These are phyloP conservation scores for Sisymbrium irio DNA, from an alignment of 345 rosid genomes.

Conservation along the genomic window DNA sequence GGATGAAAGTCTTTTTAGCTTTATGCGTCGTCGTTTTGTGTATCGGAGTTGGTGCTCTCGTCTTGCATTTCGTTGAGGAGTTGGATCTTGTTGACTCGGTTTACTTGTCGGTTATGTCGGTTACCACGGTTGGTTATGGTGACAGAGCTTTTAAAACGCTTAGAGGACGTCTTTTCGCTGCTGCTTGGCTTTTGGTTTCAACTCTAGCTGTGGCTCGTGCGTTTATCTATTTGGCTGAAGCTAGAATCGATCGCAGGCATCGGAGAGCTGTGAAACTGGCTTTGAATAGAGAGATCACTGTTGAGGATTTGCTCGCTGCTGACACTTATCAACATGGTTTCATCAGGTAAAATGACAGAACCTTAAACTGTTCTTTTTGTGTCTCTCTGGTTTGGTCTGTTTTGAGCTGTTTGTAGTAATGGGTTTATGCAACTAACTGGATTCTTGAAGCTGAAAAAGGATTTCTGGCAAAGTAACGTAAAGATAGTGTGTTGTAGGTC, in stretches of 20 bases:
- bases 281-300: slow-evolving; percentile 59
- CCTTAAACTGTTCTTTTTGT: too few species aligned
- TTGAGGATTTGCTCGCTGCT: slow-evolving; percentile 64
- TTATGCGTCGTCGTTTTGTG: slow-evolving; percentile 64
- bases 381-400: background rate
- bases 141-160: slow-evolving; percentile 64
- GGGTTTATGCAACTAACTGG: background rate
- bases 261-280: slow-evolving; percentile 61
- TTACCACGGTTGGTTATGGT: slow-evolving; percentile 75
- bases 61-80: slow-evolving; percentile 54
- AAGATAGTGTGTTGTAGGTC: slow-evolving; percentile 3
- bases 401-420: background rate
- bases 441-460: background rate
- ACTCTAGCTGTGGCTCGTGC: slow-evolving; percentile 77
- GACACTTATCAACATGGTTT: slow-evolving; percentile 65
- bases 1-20: slow-evolving; percentile 70
- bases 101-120: slow-evolving; percentile 79
- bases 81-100: slow-evolving; percentile 58
- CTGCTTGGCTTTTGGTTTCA: slow-evolving; percentile 64
- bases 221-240: slow-evolving; percentile 66
- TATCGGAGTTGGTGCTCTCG: slow-evolving; percentile 52
- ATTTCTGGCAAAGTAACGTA: background rate
- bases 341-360: too few species aligned
- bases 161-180: slow-evolving; percentile 64
- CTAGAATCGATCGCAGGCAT: slow-evolving; percentile 63